phyloP scores from a whole-genome alignment of 2,329 filamentous ascomycete genomes.

The Zelopaecilomyces penicillatus region DNA sequence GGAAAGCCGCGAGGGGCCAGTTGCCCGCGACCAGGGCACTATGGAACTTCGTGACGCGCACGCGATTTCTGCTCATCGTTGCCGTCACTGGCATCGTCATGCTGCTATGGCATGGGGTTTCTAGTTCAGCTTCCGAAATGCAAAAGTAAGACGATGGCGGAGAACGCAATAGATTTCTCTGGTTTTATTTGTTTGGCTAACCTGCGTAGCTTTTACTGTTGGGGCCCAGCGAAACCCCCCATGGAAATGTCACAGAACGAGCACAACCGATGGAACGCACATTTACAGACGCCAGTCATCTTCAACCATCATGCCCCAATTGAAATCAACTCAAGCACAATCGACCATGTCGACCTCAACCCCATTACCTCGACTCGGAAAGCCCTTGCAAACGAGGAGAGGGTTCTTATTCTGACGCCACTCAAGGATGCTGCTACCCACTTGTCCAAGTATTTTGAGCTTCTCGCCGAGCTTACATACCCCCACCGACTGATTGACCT shows the following conservation, averaged over 20 bases:
- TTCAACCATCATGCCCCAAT: conserved; percentile 93
- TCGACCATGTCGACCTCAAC: conserved; percentile 78
- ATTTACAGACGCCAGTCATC: conserved; percentile 84
- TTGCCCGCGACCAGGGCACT: conserved; percentile 70
- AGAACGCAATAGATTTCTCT: not conserved
- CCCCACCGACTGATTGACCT: conserved; percentile 93
- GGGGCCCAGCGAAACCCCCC: conserved; percentile 88
- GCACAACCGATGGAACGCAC: conserved; percentile 78
- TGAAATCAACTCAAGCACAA: conserved; percentile 71
- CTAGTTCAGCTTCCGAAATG: conserved; percentile 74
- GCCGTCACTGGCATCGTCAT: conserved; percentile 62
- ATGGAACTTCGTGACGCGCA: conserved; percentile 62
- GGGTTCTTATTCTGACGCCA: conserved; percentile 84
- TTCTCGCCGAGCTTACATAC: conserved; percentile 82
- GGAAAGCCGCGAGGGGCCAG: conserved; percentile 79
- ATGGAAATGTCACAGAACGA: conserved; percentile 94
- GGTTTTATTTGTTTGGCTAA: conserved; percentile 1
- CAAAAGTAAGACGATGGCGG: conserved; percentile 59
- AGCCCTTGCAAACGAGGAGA: conserved; percentile 72
- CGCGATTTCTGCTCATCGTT: conserved; percentile 68
- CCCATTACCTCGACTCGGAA: conserved; percentile 71
- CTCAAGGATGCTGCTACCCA: conserved; percentile 80
- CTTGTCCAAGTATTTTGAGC: conserved; percentile 85
- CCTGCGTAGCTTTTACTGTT: conserved; percentile 79
- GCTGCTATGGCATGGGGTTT: conserved; percentile 82